These are phyloP conservation scores for Hippophae tibetana DNA, from an alignment of 306 rosid genomes.

Conservation along the genomic window DNA sequence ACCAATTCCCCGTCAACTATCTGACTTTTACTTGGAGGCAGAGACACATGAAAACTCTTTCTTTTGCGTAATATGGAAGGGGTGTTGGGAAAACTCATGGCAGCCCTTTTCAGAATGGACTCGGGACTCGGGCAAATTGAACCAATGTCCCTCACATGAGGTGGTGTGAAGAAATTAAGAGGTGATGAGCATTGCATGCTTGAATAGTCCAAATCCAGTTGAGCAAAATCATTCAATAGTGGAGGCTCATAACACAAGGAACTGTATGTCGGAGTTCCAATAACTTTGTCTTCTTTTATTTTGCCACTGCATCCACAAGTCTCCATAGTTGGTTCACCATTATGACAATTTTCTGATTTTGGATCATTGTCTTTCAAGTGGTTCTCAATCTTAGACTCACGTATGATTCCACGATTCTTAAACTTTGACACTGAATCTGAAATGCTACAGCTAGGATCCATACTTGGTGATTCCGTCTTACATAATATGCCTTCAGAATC, in stretches of 20 bases:
- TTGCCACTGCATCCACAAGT: not conserved
- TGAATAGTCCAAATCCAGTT: slow-evolving; percentile 4
- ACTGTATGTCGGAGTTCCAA: slow-evolving; percentile 1
- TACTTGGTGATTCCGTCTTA: too few relatives aligned
- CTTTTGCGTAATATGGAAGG: slow-evolving; percentile 90
- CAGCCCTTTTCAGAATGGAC: slow-evolving; percentile 77
- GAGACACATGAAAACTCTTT: slow-evolving; percentile 29
- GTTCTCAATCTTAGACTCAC: too few relatives aligned
- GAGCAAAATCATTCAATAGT: slow-evolving; percentile 12
- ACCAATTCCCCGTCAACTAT: slow-evolving; percentile 29
- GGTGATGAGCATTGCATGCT: not conserved
- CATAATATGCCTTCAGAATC: too few relatives aligned
- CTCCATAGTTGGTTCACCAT: not conserved
- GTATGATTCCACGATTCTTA: too few relatives aligned
- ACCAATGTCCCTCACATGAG: slow-evolving; percentile 51
- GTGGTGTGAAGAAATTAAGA: slow-evolving; percentile 25
- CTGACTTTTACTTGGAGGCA: slow-evolving; percentile 29
- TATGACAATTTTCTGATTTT: not conserved
- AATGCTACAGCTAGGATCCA: too few relatives aligned
- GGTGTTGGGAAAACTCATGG: slow-evolving; percentile 76
- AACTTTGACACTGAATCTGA: too few relatives aligned
- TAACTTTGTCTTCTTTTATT: not conserved
- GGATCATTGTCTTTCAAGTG: too few relatives aligned
- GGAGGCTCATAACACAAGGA: slow-evolving; percentile 14
- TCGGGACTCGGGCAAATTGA: slow-evolving; percentile 59